phyloP scores from a whole-genome alignment of 228 moss, liverwort and hornwort genomes.

The Sphagnum magellanicum region DNA sequence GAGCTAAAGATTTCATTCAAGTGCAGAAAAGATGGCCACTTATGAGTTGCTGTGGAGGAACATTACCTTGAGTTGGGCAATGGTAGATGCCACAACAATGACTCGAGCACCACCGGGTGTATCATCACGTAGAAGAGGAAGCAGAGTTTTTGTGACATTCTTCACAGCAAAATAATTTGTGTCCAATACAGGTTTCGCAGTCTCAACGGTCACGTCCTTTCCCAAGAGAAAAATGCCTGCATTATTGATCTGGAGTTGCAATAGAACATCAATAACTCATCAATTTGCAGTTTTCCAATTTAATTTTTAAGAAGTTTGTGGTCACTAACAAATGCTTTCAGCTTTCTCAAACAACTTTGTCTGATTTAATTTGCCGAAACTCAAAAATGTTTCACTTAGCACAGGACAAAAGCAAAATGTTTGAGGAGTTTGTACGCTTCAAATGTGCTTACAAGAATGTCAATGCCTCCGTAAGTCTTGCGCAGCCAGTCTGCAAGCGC shows the following conservation, averaged over 20 bases:
- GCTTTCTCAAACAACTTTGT: too few relatives aligned
- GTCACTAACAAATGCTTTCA: not conserved
- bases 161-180: slow-evolving; percentile 56
- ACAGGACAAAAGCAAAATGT: too few relatives aligned
- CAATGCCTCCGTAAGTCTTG: too few relatives aligned
- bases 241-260: slow-evolving; percentile 32
- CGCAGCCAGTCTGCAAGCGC: too few relatives aligned
- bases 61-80: slow-evolving; percentile 33
- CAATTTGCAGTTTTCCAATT: not conserved
- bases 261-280: not conserved
- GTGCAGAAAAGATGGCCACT: too few relatives aligned
- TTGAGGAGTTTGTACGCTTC: not conserved
- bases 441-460: not conserved
- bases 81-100: slow-evolving; percentile 26
- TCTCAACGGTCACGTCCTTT: slow-evolving; percentile 26
- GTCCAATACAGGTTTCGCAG: slow-evolving; percentile 34
- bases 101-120: slow-evolving; percentile 27
- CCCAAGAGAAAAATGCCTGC: slow-evolving; percentile 38
- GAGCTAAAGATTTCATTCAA: too few relatives aligned
- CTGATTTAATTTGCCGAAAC: too few relatives aligned
- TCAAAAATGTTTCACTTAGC: too few relatives aligned
- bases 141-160: slow-evolving; percentile 31
- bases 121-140: slow-evolving; percentile 31
- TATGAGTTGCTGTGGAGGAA: too few relatives aligned
- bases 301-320: not conserved